Conservation (phyloP, 441 rosid species). For the Rhodomyrtus psidioides region DNA sequence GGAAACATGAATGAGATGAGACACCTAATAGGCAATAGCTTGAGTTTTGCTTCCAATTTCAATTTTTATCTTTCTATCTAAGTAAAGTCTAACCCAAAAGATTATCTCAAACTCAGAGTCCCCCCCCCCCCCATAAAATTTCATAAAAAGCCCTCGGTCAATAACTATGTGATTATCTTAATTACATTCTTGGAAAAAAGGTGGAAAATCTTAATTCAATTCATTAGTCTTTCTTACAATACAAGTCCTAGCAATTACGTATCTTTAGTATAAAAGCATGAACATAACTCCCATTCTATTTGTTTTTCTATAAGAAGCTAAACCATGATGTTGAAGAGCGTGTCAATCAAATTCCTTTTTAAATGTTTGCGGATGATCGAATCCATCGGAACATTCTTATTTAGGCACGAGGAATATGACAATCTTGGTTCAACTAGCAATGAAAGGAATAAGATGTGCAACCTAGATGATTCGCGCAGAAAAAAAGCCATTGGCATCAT, state of each 20-base stretch:
- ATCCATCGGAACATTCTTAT: not conserved
- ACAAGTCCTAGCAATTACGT: not conserved
- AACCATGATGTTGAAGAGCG: not conserved
- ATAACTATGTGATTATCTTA: not conserved
- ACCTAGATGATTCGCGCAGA: not conserved
- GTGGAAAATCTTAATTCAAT: not conserved
- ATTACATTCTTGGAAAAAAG: not conserved
- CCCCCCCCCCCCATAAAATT: not conserved
- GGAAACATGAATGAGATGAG: not conserved
- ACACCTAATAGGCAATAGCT: not conserved
- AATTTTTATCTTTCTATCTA: not conserved
- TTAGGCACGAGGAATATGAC: not conserved
- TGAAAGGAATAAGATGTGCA: not conserved
- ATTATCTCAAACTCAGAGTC: not conserved
- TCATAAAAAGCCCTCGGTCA: not conserved
- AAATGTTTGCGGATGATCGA: not conserved
- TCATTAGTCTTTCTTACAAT: not conserved
- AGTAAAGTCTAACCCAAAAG: not conserved
- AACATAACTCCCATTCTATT: not conserved
- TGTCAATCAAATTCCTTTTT: not conserved
- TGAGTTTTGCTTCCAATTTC: not conserved
- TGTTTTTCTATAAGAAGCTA: not conserved
- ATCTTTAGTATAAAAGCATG: not conserved
- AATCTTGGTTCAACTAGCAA: not conserved
- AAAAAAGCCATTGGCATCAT: not conserved